Base-by-base conservation (phyloP, 2,329 filamentous ascomycete genomes). In the Penicillium sp. region DNA sequence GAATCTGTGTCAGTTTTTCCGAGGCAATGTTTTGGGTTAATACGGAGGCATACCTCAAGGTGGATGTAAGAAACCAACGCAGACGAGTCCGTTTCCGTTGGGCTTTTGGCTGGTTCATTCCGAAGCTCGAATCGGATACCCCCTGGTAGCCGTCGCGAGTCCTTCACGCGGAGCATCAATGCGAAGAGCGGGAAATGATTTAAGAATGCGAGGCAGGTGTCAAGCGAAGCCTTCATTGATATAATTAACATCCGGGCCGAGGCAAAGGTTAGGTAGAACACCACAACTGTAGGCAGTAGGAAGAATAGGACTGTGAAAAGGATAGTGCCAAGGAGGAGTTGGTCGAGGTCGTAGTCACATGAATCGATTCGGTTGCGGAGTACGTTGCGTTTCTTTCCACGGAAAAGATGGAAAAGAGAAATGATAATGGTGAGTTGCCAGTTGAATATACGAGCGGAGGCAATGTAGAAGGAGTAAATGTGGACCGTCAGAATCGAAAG, bases 181-280 rank as follows among this genome's bases (percentile, higher is more conserved):
- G 94, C 94, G 76, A 99, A 99, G 16, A 99, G 83, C 7, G 94
- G 95, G 67, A 99, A 99, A 75, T 99, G 95, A 71, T 99, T 99
- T 56, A 99, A 77, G 75, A 90, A 97, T 43, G 94, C 95, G 65
- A 99, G 82, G 67, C 92, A 83, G 2, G 93, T 97, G 76, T 99
- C 94, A 56, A 99, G 87, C 16, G 85, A 83, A 13, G 93, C 95
- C 75, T 97, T 99, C 60, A 97, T 79, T 13, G 88, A 88, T 61
- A 99, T 99, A 65, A 97, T 97, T 61, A 88, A 86, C 89, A 99
- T 97, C 49, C 95, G 85, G 36, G 93, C 92, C 60, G 91, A 87
- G 47, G 95, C 93, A 77, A 99, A 99, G 41, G 95, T 96, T 58
- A 97, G 82, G 70, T 99, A 99, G 72, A 97, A 99, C 43, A 99